Evolutionary conservation across 768 basidiomycete species (phyloP), one percentile per base, ranked within the genome.

Genomic region (Tylopilus felleus): DNA sequence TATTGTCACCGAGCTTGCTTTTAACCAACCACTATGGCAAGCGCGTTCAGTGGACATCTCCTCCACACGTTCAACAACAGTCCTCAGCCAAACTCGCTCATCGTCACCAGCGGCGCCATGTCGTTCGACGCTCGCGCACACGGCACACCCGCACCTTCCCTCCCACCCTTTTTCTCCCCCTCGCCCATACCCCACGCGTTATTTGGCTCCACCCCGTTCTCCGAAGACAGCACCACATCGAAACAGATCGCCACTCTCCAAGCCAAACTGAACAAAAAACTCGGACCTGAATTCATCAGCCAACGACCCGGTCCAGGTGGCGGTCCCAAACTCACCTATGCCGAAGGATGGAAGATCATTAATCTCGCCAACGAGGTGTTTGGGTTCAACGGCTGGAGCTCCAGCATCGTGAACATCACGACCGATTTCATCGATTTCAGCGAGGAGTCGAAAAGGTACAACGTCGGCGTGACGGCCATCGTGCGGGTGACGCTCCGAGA

Each of bases 301-400:
- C 86, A 88, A 59, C 79, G 97, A 16, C 87, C 90, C 8, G 95
- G 96, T 5, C 93, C 91, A 2, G 88, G 86, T 17, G 89, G 88
- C 39, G 91, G 90, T 4, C 80, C 82, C 16, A 97, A 95, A 69
- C 75, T 99, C 43, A 94, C 88, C 16, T 98, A 99, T 65, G 88
- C 89, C 1, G 96, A 98, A 67, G 97, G 96, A 0, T 98, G 96
- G 96, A 95, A 93, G 73, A 86, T 94, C 35, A 97, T 99, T 71
- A 96, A 95, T 65, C 79, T 99, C 22, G 97, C 96, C 2, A 99
- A 99, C 68, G 96, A 99, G 59, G 90, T 98, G 40, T 98, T 99
- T 72, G 96, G 96, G 1, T 98, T 93, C 76, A 93, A 98, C 58
- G 97, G 95, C 23, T 95, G 93, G 95, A 90, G 87, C 56, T 89